Evolutionary conservation across 2,329 filamentous ascomycete species (phyloP).

Genomic region (Grosmannia huntii): DNA sequence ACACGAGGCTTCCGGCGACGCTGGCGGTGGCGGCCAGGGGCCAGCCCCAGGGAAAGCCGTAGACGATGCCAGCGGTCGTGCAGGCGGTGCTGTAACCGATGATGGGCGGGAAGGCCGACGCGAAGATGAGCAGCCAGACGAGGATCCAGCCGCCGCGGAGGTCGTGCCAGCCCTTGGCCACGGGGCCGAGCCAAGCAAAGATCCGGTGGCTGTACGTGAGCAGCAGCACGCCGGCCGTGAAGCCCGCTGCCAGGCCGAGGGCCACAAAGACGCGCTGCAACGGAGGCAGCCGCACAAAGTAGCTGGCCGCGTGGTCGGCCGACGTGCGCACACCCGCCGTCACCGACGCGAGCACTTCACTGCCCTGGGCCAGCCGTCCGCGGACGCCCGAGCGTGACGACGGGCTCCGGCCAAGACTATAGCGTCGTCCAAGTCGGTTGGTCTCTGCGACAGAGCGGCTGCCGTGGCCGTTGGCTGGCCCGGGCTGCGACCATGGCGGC

Average conservation of each 20-base stretch:
- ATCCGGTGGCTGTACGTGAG: slow-evolving; percentile 69
- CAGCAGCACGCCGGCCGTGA: slow-evolving; percentile 51
- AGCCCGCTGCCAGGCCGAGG: slow-evolving; percentile 33
- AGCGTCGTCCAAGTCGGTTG: slow-evolving; percentile 3
- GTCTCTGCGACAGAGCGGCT: neutral
- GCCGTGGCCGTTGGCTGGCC: neutral
- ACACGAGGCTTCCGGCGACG: slow-evolving; percentile 61
- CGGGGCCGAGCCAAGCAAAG: slow-evolving; percentile 60
- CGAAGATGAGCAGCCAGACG: slow-evolving; percentile 61
- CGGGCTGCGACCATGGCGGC: neutral
- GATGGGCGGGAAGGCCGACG: slow-evolving; percentile 72
- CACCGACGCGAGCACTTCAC: neutral
- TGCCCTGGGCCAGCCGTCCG: neutral
- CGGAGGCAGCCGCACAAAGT: slow-evolving; percentile 41
- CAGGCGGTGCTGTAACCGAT: slow-evolving; percentile 73
- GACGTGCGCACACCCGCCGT: neutral
- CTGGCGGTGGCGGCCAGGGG: slow-evolving; percentile 70
- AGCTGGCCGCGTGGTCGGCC: neutral
- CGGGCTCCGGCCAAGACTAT: slow-evolving; percentile 4
- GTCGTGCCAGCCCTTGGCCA: slow-evolving; percentile 65
- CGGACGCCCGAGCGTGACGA: neutral
- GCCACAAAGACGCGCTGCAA: slow-evolving; percentile 49
- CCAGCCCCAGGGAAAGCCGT: slow-evolving; percentile 55
- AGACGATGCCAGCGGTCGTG: slow-evolving; percentile 41
- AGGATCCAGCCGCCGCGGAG: slow-evolving; percentile 61